phyloP scores from a whole-genome alignment of 805 yeast genomes.

The Spathaspora arborariae region DNA sequence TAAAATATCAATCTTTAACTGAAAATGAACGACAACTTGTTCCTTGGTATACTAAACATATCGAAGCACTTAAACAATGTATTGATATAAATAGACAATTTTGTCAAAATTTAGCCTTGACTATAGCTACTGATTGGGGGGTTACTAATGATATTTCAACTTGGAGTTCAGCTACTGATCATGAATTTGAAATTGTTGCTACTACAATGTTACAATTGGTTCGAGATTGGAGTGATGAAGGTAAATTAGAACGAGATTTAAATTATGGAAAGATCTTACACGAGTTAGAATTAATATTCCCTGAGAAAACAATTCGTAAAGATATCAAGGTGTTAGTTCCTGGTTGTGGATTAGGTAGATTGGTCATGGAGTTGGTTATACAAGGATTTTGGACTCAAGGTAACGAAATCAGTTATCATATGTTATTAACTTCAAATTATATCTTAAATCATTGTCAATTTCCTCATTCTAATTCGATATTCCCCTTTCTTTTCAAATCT shows the following conservation, averaged over 20 bases:
- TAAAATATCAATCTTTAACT: constrained; percentile 27
- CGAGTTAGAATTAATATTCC: constrained; percentile 32
- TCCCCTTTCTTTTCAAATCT: constrained; percentile 53
- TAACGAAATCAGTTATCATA: constrained; percentile 62
- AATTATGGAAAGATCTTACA: constrained; percentile 37
- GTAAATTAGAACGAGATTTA: constrained; percentile 39
- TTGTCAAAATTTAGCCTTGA: constrained; percentile 37
- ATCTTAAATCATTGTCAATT: constrained; percentile 45
- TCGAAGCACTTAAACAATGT: constrained; percentile 37
- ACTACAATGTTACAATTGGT: constrained; percentile 53
- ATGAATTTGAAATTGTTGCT: constrained; percentile 55
- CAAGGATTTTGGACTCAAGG: constrained; percentile 63
- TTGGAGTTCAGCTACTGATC: constrained; percentile 40
- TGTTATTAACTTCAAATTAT: constrained; percentile 55
- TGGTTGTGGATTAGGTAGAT: constrained; percentile 62
- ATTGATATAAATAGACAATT: constrained; percentile 44
- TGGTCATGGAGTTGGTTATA: constrained; percentile 51
- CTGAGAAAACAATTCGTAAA: constrained; percentile 32
- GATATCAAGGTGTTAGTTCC: constrained; percentile 49
- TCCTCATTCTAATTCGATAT: constrained; percentile 38
- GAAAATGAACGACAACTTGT: constrained; percentile 38
- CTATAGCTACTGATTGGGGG: constrained; percentile 51
- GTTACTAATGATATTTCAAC: constrained; percentile 28
- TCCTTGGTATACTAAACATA: constrained; percentile 48
- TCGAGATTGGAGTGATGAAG: constrained; percentile 62